Base-by-base conservation (phyloP, 805 yeast species). In the Yamadazyma laniorum region DNA sequence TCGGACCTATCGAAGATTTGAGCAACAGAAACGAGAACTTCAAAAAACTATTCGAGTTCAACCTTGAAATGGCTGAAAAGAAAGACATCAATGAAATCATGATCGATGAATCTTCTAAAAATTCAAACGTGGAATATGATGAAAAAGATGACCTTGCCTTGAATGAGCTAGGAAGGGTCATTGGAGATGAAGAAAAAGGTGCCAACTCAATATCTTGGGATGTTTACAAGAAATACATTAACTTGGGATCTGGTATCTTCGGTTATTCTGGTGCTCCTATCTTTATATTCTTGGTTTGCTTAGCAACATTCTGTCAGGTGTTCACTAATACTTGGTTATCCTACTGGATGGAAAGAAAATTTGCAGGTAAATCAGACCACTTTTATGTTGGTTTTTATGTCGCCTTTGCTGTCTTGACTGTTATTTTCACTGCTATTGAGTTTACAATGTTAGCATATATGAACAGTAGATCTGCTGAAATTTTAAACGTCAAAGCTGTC, bases 11-110 rank as follows among this genome's bases (percentile, higher is more conserved):
- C 16, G 43, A 51, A 4, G 65, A 66, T 37, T 59, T 68, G 39
- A 44, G 43, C 14, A 34, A 29, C 5, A 52, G 62, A 40, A 80
- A 75, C 45, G 35, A 50, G 3, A 71, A 67, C 6, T 81, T 85
- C 51, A 61, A 59, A 15, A 66, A 70, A 11, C 64, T 82, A 49
- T 67, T 81, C 63, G 70, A 74, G 29, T 77, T 61, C 48, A 62
- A 71, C 40, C 40, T 37, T 9, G 44, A 41, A 31, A 34, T 39
- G 44, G 27, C 38, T 30, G 47, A 40, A 18, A 39, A 33, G 23
- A 40, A 45, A 34, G 47, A 39, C 21, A 29, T 29, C 19, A 28
- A 31, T 21, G 35, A 32, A 12, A 12, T 26, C 22, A 8, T 5
- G n/a, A 35, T 35, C 26, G 33, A 34, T 8, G 43, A 35, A 15